A percentile compares a stretch with the other conserved stretches of the same genome.
phyloP scores from a whole-genome alignment of 1,284 basidiomycete genomes.

The Cystobasidium slooffiae region DNA sequence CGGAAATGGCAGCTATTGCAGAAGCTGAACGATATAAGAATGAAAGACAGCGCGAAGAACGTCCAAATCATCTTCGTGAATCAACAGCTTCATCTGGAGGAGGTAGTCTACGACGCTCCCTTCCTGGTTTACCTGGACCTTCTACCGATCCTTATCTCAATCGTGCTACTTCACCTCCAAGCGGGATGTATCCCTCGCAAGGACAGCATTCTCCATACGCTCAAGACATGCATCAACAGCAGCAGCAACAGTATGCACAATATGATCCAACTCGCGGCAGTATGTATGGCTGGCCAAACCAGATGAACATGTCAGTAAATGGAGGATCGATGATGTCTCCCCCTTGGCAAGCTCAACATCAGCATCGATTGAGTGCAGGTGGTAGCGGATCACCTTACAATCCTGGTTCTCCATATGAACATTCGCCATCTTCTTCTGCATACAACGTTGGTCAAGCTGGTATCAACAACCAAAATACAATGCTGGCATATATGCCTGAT shows the following conservation, averaged over 20 bases:
- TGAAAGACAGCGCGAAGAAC: constrained; percentile 14
- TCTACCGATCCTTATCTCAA: constrained; percentile 43
- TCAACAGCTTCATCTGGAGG: constrained; percentile 19
- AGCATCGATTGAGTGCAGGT: background rate
- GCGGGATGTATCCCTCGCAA: background rate
- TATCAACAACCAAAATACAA: constrained; percentile 31
- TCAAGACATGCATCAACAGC: background rate
- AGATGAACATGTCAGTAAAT: background rate
- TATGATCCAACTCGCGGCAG: constrained; percentile 23
- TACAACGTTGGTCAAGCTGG: background rate
- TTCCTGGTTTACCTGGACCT: constrained; percentile 38
- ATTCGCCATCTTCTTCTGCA: constrained; percentile 41
- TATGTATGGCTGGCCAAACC: constrained; percentile 39
- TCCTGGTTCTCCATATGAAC: constrained; percentile 30
- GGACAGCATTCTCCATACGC: constrained; percentile 1
- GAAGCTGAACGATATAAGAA: constrained; percentile 23
- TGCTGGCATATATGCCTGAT: constrained; percentile 34
- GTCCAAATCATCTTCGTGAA: constrained; percentile 23
- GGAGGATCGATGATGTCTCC: constrained; percentile 24
- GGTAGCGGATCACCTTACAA: constrained; percentile 17
- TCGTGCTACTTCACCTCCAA: constrained; percentile 14
- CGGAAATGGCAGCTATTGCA: constrained; percentile 49
- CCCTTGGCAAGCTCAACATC: constrained; percentile 24
- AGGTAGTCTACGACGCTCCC: constrained; percentile 25
- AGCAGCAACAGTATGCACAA: constrained; percentile 22